Conservation (phyloP, 2,329 filamentous ascomycete genomes). For the Fusarium mangiferae region DNA sequence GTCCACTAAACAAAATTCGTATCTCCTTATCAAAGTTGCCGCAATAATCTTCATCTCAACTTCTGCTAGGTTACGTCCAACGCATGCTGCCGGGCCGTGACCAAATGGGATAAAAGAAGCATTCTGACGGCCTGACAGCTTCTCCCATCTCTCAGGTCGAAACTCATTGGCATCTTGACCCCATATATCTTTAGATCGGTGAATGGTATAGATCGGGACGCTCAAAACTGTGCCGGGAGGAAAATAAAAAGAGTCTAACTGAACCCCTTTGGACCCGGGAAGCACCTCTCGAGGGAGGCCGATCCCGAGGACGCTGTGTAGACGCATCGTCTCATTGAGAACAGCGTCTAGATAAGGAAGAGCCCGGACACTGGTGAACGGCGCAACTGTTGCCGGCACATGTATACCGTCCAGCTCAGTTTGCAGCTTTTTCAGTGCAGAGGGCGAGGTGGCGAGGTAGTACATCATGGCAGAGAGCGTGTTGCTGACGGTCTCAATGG, state of each 20-base stretch:
- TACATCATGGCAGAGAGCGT: neutral
- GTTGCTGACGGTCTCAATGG: neutral
- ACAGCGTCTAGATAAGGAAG: conserved; percentile 1
- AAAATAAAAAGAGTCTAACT: neutral
- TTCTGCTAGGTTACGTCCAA: neutral
- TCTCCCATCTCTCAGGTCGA: conserved; percentile 2
- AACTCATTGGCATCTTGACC: neutral
- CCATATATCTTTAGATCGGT: neutral
- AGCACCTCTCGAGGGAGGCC: neutral
- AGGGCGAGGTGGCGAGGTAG: neutral
- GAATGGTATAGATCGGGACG: neutral
- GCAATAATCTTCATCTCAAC: neutral
- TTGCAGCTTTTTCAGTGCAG: neutral
- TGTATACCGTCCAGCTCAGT: neutral
- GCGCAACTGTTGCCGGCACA: neutral
- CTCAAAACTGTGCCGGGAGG: neutral
- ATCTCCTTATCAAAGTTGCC: neutral
- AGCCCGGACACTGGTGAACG: neutral
- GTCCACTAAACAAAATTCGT: accelerated
- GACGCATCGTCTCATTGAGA: neutral
- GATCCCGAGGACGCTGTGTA: neutral
- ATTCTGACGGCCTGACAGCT: neutral
- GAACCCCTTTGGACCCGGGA: neutral
- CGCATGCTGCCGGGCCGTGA: neutral
- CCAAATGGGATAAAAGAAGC: conserved; percentile 3